Evolutionary conservation across 2,329 filamentous ascomycete genomes (phyloP), one percentile per base, ranked within the genome.

Genomic region (Ascochyta fabae): DNA sequence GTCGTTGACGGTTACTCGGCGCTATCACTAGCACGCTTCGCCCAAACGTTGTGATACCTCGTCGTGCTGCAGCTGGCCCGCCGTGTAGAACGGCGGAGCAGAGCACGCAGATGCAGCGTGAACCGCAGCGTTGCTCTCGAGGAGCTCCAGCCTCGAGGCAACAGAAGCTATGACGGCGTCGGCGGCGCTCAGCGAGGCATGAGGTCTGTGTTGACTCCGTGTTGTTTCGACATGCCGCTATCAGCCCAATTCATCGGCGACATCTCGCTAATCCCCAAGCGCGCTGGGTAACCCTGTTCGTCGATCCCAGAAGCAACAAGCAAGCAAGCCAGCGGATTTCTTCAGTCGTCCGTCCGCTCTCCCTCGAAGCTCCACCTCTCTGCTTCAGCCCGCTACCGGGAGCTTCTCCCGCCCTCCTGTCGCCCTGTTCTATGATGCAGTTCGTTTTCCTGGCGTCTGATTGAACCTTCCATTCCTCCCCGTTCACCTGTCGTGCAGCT

Each of bases 181-280:
- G 61, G 53, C 58, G 56, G 54, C 43, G 58, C 59, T 59, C 54
- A 60, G 60, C 59, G 62, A 66, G 64, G 66, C 64, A 61, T 66
- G 65, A 49, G 58, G 61, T 60, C 66, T 67, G 66, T 67, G 66
- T 67, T 40, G 64, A 60, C 66, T 68, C 61, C 62, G 59, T 68
- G 63, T 64, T 64, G 56, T 67, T 67, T 68, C 62, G 66, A 64
- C 64, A 66, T 71, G 68, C 63, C 69, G 66, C 68, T 60, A 59
- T 65, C 65, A 66, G 60, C 67, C 68, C 66, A 67, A 63, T 65
- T 66, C 67, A 68, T 65, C 69, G 69, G 66, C 67, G 58, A 60
- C 63, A 63, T 66, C 56, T 70, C 68, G 68, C 68, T 72, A 71
- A 67, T 48, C 61, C 65, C 60, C 47, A 66, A 66, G 57, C 53